A percentile compares a stretch with the other conserved stretches of the same genome.
These are phyloP conservation scores for Cladophialophora bantiana DNA, from an alignment of 2,329 filamentous ascomycete genomes.

Conservation along the genomic window DNA sequence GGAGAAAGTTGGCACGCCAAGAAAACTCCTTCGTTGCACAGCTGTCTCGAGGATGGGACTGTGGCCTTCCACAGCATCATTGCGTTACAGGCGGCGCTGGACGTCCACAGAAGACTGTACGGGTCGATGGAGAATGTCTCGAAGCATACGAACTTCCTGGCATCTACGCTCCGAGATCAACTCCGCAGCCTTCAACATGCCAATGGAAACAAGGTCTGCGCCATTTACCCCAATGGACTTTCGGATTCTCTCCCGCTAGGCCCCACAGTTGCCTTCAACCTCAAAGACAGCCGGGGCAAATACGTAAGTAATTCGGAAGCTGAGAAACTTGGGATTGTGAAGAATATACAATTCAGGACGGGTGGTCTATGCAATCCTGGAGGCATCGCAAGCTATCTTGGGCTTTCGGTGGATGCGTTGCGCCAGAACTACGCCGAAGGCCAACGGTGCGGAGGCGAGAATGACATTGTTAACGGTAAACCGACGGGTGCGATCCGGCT, in stretches of 20 bases:
- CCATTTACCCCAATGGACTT: constrained; percentile 64
- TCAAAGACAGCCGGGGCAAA: constrained; percentile 70
- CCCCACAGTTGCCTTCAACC: constrained; percentile 83
- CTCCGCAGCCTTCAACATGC: constrained; percentile 70
- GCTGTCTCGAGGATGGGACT: constrained; percentile 88
- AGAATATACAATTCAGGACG: constrained; percentile 82
- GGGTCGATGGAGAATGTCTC: constrained; percentile 73
- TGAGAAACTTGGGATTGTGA: constrained; percentile 81
- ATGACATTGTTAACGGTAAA: constrained; percentile 81
- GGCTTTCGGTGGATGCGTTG: constrained; percentile 80
- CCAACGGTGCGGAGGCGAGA: constrained; percentile 81
- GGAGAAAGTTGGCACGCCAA: constrained; percentile 81
- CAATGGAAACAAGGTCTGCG: constrained; percentile 71
- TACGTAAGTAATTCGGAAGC: constrained; percentile 86
- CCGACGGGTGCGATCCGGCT: constrained; percentile 86
- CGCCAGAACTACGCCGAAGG: constrained; percentile 83
- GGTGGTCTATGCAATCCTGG: constrained; percentile 93
- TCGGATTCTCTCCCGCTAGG: constrained; percentile 59
- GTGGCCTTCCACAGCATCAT: constrained; percentile 89
- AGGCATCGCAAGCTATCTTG: constrained; percentile 76
- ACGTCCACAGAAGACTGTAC: constrained; percentile 72
- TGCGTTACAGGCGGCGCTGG: constrained; percentile 77
- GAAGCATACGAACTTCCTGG: constrained; percentile 72
- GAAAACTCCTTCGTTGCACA: constrained; percentile 76
- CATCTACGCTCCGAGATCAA: constrained; percentile 63